Conservation (phyloP, 305 asterid genomes). For the Solanum hybrid region DNA sequence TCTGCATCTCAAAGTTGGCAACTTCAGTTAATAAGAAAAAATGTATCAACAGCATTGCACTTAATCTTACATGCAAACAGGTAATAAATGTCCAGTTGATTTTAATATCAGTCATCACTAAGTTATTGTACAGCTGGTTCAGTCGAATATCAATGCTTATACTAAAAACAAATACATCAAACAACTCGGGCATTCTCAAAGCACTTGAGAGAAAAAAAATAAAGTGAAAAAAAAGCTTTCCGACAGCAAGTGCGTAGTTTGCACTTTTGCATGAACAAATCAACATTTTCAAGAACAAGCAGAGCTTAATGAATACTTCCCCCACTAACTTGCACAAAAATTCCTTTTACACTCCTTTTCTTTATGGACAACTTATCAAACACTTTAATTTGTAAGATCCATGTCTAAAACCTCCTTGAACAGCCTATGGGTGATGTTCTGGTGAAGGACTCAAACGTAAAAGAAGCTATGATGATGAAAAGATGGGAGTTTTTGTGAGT, state of each 20-base stretch:
- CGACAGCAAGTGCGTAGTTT: neutral
- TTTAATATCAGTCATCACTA: neutral
- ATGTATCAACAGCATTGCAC: neutral
- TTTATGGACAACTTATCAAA: neutral
- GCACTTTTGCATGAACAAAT: neutral
- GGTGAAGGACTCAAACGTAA: neutral
- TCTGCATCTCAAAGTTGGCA: conserved; percentile 27
- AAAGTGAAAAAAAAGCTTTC: neutral
- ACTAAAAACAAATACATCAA: neutral
- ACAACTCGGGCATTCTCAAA: neutral
- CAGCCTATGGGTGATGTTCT: neutral
- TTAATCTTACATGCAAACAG: neutral
- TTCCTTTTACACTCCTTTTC: neutral
- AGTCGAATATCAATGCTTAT: neutral
- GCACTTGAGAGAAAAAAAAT: neutral
- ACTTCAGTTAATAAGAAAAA: neutral
- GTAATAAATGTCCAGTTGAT: neutral
- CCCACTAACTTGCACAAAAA: neutral
- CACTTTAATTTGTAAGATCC: neutral
- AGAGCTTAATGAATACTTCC: neutral
- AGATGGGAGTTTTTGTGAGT: neutral
- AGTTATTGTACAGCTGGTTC: neutral
- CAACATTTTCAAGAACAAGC: neutral
- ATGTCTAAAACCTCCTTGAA: neutral
- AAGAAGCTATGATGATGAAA: neutral